phyloP scores from a whole-genome alignment of 139 green algal species.

The Haematococcus sp. region DNA sequence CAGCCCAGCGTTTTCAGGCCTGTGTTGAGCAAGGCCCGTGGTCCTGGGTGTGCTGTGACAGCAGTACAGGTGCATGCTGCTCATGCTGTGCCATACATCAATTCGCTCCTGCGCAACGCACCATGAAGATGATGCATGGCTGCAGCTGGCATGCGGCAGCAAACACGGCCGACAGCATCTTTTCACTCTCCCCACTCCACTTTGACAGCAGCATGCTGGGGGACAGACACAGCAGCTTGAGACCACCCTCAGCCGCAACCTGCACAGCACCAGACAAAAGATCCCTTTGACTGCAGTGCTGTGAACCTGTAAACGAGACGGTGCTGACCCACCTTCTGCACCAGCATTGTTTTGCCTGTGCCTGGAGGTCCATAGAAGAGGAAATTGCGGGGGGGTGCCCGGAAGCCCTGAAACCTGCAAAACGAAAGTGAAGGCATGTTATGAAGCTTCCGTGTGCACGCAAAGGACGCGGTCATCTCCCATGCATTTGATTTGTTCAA shows the following conservation, averaged over 20 bases:
- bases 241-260: conserved; percentile 48
- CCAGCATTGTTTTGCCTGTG: conserved; percentile 67
- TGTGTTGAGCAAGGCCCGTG: too few relatives aligned
- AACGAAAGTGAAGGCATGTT: neutral
- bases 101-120: conserved; percentile 16
- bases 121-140: conserved; percentile 62
- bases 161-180: conserved; percentile 49
- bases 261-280: neutral
- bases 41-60: too few relatives aligned
- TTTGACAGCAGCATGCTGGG: conserved; percentile 59
- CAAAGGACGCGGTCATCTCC: neutral
- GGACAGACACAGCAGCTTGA: conserved; percentile 49
- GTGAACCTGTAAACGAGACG: too few relatives aligned
- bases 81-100: too few relatives aligned
- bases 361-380: conserved; percentile 56
- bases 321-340: conserved; percentile 57
- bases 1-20: too few relatives aligned
- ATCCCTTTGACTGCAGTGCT: too few relatives aligned
- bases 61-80: too few relatives aligned
- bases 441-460: neutral
- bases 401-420: conserved; percentile 53
- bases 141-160: conserved; percentile 35
- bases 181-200: conserved; percentile 64
- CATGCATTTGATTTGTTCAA: neutral
- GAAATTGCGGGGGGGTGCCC: conserved; percentile 48